phyloP scores from a whole-genome alignment of 768 basidiomycete genomes.

The Lyophyllum decastes region DNA sequence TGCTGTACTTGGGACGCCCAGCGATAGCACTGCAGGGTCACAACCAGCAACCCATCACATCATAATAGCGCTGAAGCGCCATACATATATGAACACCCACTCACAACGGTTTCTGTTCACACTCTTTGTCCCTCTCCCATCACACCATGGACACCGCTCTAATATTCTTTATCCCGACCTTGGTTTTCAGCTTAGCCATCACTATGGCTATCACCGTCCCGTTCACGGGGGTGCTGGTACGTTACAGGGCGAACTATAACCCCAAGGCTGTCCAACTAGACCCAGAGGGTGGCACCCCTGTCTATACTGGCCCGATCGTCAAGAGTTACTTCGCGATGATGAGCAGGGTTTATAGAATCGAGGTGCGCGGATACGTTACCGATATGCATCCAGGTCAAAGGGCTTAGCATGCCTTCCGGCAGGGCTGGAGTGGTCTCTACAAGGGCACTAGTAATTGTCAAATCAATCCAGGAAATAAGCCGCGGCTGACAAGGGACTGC shows the following conservation, averaged over 20 bases:
- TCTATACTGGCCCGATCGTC: conserved; percentile 72
- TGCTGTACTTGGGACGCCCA: too few relatives aligned
- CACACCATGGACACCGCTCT: not conserved
- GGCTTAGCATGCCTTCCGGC: not conserved
- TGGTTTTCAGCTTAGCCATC: conserved; percentile 15
- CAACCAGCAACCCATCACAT: too few relatives aligned
- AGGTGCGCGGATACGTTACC: conserved; percentile 42
- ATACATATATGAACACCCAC: too few relatives aligned
- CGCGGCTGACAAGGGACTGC: too few relatives aligned
- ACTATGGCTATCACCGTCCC: conserved; percentile 59
- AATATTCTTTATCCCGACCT: not conserved
- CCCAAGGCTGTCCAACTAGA: conserved; percentile 80
- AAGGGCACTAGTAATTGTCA: conserved; percentile 62
- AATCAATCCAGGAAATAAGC: too few relatives aligned
- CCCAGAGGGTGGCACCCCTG: conserved; percentile 60
- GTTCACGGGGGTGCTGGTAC: conserved; percentile 64
- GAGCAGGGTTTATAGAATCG: conserved; percentile 64
- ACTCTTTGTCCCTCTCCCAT: not conserved
- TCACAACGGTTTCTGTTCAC: not conserved
- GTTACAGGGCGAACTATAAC: conserved; percentile 83
- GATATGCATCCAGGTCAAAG: too few relatives aligned
- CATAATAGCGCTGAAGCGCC: too few relatives aligned
- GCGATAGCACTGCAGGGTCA: too few relatives aligned
- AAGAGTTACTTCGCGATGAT: conserved; percentile 74
- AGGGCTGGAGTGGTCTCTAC: conserved; percentile 72